Evolutionary conservation across 1,284 basidiomycete species (phyloP), one percentile per base, ranked within the genome.

Genomic region (Anthracocystis walkeri): DNA sequence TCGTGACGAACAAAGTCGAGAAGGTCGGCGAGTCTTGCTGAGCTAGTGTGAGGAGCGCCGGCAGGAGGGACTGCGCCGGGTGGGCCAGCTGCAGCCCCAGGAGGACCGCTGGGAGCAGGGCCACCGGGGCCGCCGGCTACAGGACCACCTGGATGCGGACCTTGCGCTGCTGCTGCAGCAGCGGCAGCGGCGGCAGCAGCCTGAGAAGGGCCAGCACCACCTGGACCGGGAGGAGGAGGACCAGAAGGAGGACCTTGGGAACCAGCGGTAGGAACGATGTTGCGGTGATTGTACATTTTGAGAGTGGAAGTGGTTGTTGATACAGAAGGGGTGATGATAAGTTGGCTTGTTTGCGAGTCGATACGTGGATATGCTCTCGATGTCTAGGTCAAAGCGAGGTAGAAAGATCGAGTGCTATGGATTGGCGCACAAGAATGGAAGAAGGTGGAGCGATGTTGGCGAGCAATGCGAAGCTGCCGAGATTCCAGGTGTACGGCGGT

Each of bases 1-100:
- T 97, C 95, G 60, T 91, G 90, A 75, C 92, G 90, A 82, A 97
- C 91, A 69, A 89, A 88, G 58, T 96, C 94, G 76, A 97, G 90
- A 38, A 91, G 89, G 67, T 95, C 93, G 67, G 90, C 90, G 74
- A 97, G 87, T 50, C 93, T 74, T 14, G 82, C 63, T 4, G 75
- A 78, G 58, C 66, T 64, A 8, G 75, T 73, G 45, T 74, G 71
- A 7, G 71, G 75, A 11, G 70, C 70, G 10, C 70, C 75, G 7
- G 62, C 56, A 18, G 75, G 62, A 31, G 70, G 70, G 31, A 59
- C 64, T 3, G 69, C 60, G 33, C 65, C 68, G 29, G 74, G 74
- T 45, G 75, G 75, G 31, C 69, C 75, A 41, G 58, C 52, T 27
- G 68, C 55, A 51, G 60, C 60, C 18, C 70, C 69, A 31, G 75